Percentiles rank a stretch among this genome's conserved stretches.
These are phyloP conservation scores for Thraustotheca clavata DNA, from an alignment of 352 stramenopile species.

Conservation along the genomic window DNA sequence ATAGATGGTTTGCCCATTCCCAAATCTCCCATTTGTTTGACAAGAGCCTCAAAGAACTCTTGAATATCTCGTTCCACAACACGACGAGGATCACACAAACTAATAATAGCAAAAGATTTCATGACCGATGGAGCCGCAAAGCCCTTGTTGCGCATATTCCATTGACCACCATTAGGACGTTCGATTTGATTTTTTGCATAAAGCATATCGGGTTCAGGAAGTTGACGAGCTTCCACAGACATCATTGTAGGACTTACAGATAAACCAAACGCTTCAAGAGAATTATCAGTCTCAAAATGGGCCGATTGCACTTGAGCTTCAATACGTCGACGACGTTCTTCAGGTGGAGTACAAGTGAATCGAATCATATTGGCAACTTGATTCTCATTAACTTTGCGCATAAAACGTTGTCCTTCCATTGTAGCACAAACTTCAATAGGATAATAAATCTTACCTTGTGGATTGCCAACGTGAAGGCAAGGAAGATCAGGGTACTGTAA, in stretches of 20 bases:
- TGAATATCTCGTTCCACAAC: constrained; percentile 28
- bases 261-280: constrained; percentile 45
- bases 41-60: constrained; percentile 50
- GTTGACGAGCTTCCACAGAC: constrained; percentile 34
- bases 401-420: constrained; percentile 57
- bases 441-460: constrained; percentile 67
- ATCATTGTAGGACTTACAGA: constrained; percentile 48
- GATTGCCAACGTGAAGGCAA: constrained; percentile 68
- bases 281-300: constrained; percentile 43
- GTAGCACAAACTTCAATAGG: constrained; percentile 79
- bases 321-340: constrained; percentile 49
- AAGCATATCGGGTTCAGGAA: constrained; percentile 39
- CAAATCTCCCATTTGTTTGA: constrained; percentile 43
- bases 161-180: constrained; percentile 44
- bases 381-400: constrained; percentile 65
- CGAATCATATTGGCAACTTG: constrained; percentile 80
- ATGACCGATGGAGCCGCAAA: constrained; percentile 37
- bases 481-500: constrained; percentile 65
- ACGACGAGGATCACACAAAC: constrained; percentile 36
- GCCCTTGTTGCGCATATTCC: constrained; percentile 59
- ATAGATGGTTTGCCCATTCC: constrained; percentile 38
- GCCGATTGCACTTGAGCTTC: constrained; percentile 50
- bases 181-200: constrained; percentile 50
- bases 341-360: constrained; percentile 47
- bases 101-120: constrained; percentile 46